A percentile compares a stretch with the other conserved stretches of the same genome.
Conservation (phyloP, 169 alveolate genomes). For the Cryptosporidium canis region DNA sequence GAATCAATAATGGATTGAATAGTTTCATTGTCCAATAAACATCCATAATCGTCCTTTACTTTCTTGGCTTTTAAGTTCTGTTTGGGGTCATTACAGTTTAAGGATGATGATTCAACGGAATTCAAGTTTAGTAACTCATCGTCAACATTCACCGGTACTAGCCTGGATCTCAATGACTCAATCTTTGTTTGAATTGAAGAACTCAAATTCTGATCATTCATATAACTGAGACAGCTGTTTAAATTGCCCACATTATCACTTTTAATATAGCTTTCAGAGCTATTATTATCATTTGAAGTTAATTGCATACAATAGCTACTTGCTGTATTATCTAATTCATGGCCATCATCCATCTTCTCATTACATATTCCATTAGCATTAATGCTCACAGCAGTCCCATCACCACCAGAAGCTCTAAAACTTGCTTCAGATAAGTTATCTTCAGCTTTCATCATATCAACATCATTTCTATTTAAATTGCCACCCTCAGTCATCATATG, state of each 20-base stretch:
- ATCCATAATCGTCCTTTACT: constrained; percentile 54
- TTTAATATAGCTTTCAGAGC: neutral
- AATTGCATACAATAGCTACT: neutral
- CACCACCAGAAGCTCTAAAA: neutral
- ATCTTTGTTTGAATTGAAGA: constrained; percentile 36
- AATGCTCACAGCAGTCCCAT: neutral
- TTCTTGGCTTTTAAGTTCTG: neutral
- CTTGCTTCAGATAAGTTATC: neutral
- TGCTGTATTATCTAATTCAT: neutral
- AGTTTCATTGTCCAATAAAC: constrained; percentile 23
- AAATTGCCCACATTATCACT: neutral
- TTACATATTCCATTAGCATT: no score
- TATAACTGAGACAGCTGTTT: neutral
- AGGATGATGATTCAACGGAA: neutral
- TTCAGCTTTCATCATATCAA: neutral
- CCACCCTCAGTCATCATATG: neutral
- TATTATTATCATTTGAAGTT: neutral
- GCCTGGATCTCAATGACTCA: constrained; percentile 29
- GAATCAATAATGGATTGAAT: constrained; percentile 21
- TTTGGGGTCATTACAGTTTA: neutral
- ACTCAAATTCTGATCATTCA: neutral
- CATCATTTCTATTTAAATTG: neutral
- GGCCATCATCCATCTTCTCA: neutral
- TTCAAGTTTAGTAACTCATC: constrained; percentile 4
- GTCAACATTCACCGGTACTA: constrained; percentile 51